Evolutionary conservation across 441 rosid species (phyloP).

Genomic region (Viola pubescens): DNA sequence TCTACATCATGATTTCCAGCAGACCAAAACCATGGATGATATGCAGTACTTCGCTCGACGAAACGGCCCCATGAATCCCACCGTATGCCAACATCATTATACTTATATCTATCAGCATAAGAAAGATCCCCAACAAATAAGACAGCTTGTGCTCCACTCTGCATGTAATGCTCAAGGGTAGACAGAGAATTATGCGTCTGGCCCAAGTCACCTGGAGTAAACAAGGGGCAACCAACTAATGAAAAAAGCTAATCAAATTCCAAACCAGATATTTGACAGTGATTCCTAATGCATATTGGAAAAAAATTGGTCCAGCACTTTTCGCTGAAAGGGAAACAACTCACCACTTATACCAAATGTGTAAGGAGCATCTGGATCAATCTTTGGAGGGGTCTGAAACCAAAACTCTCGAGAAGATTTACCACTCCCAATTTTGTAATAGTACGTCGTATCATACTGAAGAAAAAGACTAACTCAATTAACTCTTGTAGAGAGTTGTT

Average conservation of each 20-base stretch:
- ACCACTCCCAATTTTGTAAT: conserved; percentile 42
- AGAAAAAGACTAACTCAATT: conserved; percentile 14
- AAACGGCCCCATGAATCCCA: conserved; percentile 70
- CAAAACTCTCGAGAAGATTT: conserved; percentile 46
- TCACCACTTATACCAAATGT: conserved; percentile 54
- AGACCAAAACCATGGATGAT: conserved; percentile 58
- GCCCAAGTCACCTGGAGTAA: conserved; percentile 52
- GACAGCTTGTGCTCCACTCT: conserved; percentile 42
- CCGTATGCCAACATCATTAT: conserved; percentile 42
- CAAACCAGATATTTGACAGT: background rate
- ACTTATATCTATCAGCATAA: conserved; percentile 51
- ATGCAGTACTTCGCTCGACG: conserved; percentile 47
- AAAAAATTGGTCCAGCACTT: background rate
- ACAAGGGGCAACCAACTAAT: conserved; percentile 1
- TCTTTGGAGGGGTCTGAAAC: conserved; percentile 50
- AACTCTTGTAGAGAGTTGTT: background rate
- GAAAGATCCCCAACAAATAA: conserved; percentile 59
- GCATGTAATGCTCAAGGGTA: conserved; percentile 47
- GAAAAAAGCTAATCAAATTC: background rate
- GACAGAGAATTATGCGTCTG: conserved; percentile 59
- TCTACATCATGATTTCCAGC: conserved; percentile 67
- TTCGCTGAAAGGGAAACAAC: conserved; percentile 1
- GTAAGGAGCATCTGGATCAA: conserved; percentile 39
- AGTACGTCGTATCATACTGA: conserved; percentile 51
- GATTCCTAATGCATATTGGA: background rate